Percentiles rank a stretch among this genome's conserved stretches.
Evolutionary conservation across 495 filamentous ascomycete genomes (phyloP).

Genomic region (Neurospora sublineolata): DNA sequence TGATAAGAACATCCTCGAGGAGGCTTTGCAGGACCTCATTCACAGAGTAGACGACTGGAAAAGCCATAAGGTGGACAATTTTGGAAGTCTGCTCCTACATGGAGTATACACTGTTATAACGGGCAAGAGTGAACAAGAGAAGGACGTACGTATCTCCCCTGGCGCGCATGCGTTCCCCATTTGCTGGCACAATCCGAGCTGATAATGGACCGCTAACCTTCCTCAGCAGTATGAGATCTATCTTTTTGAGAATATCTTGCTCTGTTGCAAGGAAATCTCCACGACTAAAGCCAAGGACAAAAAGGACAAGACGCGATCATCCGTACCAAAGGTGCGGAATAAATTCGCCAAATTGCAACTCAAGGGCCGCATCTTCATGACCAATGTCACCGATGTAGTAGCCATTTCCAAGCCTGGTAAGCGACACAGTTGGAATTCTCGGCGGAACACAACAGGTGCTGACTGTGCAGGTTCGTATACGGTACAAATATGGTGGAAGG

Average conservation of each 20-base stretch:
- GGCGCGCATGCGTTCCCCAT: neutral
- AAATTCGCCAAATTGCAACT: constrained; percentile 77
- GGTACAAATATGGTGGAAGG: constrained; percentile 97
- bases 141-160: constrained; percentile 54
- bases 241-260: constrained; percentile 86
- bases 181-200: neutral
- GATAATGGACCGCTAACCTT: constrained; percentile 9
- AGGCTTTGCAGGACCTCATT: constrained; percentile 70
- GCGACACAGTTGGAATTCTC: constrained; percentile 1
- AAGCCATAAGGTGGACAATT: constrained; percentile 75
- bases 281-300: constrained; percentile 73
- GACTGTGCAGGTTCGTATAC: constrained; percentile 65
- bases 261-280: constrained; percentile 93
- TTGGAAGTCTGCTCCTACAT: constrained; percentile 78
- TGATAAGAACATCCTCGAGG: constrained; percentile 66
- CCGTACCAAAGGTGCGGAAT: constrained; percentile 48
- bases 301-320: constrained; percentile 44
- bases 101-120: constrained; percentile 93
- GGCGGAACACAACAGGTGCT: constrained; percentile 3
- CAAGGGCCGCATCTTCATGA: constrained; percentile 98
- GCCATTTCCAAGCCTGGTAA: constrained; percentile 74
- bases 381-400: constrained; percentile 90
- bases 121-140: constrained; percentile 68
- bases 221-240: constrained; percentile 80
- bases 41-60: constrained; percentile 96